Evolutionary conservation across 192 early-diverging fungal genomes (phyloP), one percentile per base, ranked within the genome.

Genomic region (Gryganskiella cystojenkinii): DNA sequence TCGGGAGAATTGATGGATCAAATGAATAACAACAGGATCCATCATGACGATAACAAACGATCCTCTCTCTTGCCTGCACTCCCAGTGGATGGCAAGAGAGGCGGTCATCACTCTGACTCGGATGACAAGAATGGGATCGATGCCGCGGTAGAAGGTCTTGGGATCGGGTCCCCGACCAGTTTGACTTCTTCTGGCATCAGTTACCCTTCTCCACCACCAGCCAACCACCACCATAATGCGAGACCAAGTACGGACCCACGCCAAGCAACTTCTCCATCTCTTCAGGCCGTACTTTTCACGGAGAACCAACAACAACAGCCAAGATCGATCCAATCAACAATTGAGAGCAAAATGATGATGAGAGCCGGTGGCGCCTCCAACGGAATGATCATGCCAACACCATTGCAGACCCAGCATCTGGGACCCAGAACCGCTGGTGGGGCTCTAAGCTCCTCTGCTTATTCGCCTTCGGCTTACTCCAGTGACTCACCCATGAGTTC

Each of bases 1-100:
- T 61, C 71, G 43, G 47, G 24, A 10, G 71, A 73, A 47, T n/a
- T 65, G 56, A 63, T 69, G 42, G 28, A 64, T 30, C 73, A 63
- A 28, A n/a, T n/a, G 45, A 57, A 28, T 27, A 59, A 20, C 22
- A 46, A n/a, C 46, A 56, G 44, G 44, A 63, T 20, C 60, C 55
- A 8, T 24, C 20, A 31, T 42, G 11, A 13, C 44, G 58, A 37
- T 17, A 2, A 35, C 19, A 64, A 63, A 46, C 55, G 33, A 0
- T 66, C 66, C 2, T 69, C 73, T 20, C 64, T 78, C 15, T 46
- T 78, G 19, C 67, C 74, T n/a, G 66, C 74, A 4, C 35, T 78
- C 17, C 66, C 74, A 1, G 66, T 78, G 37, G 67, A 68, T 31
- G 40, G 35, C 49, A 56, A 56, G 22, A 35, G 34, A 7, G 19